phyloP scores from a whole-genome alignment of 2,329 filamentous ascomycete species.

The Aspergillus sp. region DNA sequence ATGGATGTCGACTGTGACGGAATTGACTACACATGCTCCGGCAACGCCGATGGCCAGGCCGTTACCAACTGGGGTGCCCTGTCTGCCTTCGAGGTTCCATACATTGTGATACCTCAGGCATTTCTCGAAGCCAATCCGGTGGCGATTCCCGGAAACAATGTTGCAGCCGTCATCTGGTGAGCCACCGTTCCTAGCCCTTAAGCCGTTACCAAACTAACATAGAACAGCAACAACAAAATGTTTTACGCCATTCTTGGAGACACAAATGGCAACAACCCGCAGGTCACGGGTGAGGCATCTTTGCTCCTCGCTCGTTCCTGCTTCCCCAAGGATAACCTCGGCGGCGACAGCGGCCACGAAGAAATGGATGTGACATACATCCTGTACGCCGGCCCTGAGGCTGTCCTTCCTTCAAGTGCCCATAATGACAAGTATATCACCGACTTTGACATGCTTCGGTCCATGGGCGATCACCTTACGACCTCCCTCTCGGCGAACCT shows the following conservation, averaged over 20 bases:
- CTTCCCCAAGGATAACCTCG: conserved; percentile 30
- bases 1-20: conserved; percentile 38
- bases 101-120: conserved; percentile 31
- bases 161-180: conserved; percentile 33
- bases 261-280: conserved; percentile 26
- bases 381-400: conserved; percentile 27
- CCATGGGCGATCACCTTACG: conserved; percentile 29
- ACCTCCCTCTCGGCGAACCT: conserved; percentile 23
- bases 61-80: conserved; percentile 32
- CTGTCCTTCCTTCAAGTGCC: conserved; percentile 27
- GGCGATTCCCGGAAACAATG: conserved; percentile 28
- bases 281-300: conserved; percentile 34
- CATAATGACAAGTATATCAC: conserved; percentile 29
- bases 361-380: conserved; percentile 32
- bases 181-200: neutral
- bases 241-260: conserved; percentile 35
- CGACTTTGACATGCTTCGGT: conserved; percentile 28
- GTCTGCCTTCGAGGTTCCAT: conserved; percentile 33
- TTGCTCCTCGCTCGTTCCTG: conserved; percentile 35
- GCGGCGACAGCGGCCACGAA: conserved; percentile 28
- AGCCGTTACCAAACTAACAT: no score
- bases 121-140: conserved; percentile 24
- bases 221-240: conserved; percentile 29
- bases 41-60: conserved; percentile 28
- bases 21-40: conserved; percentile 29